A percentile compares a stretch with the other conserved stretches of the same genome.
phyloP scores from a whole-genome alignment of 108 stramenopile species.

The Cyclostephanos tholiformis region DNA sequence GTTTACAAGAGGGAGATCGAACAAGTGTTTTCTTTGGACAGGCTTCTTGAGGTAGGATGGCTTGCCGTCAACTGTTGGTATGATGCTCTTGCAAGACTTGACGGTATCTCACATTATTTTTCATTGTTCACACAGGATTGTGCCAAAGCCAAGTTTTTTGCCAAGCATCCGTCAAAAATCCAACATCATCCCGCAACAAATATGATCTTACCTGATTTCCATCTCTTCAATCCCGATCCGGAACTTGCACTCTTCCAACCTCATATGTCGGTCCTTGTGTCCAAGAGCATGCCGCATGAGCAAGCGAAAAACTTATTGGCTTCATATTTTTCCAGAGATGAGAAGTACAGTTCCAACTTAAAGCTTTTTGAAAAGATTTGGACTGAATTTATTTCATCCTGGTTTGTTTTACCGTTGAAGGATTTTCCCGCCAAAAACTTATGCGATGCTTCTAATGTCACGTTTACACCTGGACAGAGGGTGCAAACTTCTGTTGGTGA shows the following conservation, averaged over 20 bases:
- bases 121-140: constrained; percentile 54
- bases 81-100: background rate
- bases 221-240: constrained; percentile 48
- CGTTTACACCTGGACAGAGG: constrained; percentile 66
- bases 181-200: constrained; percentile 23
- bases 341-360: constrained; percentile 22
- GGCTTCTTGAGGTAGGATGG: constrained; percentile 52
- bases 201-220: constrained; percentile 49
- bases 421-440: constrained; percentile 45
- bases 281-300: constrained; percentile 55
- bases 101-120: constrained; percentile 1
- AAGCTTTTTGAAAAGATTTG: constrained; percentile 64
- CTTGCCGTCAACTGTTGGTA: no score
- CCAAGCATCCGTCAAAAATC: constrained; percentile 53
- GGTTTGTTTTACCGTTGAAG: constrained; percentile 66
- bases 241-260: constrained; percentile 68
- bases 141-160: constrained; percentile 55
- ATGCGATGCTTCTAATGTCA: constrained; percentile 40
- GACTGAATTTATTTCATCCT: constrained; percentile 78
- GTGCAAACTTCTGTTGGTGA: constrained; percentile 77
- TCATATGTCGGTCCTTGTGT: constrained; percentile 52
- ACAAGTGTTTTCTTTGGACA: constrained; percentile 53
- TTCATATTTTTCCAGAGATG: constrained; percentile 28
- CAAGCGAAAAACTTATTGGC: constrained; percentile 56
- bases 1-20: constrained; percentile 67